A percentile compares a stretch with the other conserved stretches of the same genome.
Evolutionary conservation across 768 basidiomycete species (phyloP).

Genomic region (Suillus discolor): DNA sequence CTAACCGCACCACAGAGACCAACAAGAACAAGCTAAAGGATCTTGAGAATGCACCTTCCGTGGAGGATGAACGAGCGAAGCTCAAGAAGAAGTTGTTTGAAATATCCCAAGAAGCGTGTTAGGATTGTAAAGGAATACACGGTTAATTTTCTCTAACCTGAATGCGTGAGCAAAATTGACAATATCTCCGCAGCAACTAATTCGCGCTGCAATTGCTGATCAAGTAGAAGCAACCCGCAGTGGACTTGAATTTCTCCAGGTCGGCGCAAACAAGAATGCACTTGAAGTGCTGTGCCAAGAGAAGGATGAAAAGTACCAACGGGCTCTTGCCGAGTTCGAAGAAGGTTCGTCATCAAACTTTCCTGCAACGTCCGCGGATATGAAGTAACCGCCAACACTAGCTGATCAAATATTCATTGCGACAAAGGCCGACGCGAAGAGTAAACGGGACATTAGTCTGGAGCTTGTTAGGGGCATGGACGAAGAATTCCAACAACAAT

Average conservation of each 20-base stretch:
- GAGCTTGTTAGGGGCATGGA: constrained; percentile 36
- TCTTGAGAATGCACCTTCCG: constrained; percentile 48
- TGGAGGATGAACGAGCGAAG: constrained; percentile 45
- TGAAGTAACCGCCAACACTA: constrained; percentile 28
- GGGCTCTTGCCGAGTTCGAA: constrained; percentile 54
- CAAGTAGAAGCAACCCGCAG: constrained; percentile 58
- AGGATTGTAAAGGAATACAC: constrained; percentile 57
- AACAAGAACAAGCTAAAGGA: constrained; percentile 40
- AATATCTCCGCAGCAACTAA: constrained; percentile 46
- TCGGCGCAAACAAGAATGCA: constrained; percentile 62
- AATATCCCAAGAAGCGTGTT: constrained; percentile 52
- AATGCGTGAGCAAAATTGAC: constrained; percentile 2
- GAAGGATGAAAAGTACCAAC: constrained; percentile 60
- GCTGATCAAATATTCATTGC: constrained; percentile 51
- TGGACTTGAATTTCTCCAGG: constrained; percentile 65
- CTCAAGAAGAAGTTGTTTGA: constrained; percentile 48
- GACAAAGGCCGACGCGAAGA: constrained; percentile 49
- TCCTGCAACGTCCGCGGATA: constrained; percentile 13
- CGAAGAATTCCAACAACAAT: constrained; percentile 53
- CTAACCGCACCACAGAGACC: constrained; percentile 24
- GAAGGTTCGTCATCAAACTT: constrained; percentile 42
- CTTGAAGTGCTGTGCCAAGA: constrained; percentile 58
- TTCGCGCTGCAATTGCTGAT: constrained; percentile 56
- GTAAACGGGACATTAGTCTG: constrained; percentile 40
- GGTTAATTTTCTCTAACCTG: constrained; percentile 38